Evolutionary conservation across 345 rosid species (phyloP).

Genomic region (Draba incana): DNA sequence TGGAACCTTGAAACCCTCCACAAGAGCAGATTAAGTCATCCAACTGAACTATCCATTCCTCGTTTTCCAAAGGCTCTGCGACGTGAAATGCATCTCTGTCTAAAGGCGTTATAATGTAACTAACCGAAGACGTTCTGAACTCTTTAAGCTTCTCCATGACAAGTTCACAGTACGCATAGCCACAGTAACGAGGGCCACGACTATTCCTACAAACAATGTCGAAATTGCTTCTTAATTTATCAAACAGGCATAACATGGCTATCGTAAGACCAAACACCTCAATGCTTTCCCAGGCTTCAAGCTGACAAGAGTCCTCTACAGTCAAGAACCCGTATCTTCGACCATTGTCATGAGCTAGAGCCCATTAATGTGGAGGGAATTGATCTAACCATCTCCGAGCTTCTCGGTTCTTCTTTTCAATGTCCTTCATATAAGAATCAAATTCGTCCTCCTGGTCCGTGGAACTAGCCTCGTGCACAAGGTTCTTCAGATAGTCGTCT

Average conservation of each 20-base stretch:
- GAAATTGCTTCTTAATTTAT: too few relatives aligned
- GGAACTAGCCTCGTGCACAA: background rate
- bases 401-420: conserved; percentile 2
- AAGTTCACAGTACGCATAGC: too few relatives aligned
- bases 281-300: too few relatives aligned
- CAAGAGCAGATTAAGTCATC: conserved; percentile 10
- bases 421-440: background rate
- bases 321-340: conserved; percentile 6
- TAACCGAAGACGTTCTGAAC: background rate
- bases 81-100: background rate
- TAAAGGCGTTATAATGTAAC: background rate
- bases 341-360: conserved; percentile 30
- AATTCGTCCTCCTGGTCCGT: background rate
- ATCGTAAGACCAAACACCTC: too few relatives aligned
- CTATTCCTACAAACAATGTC: too few relatives aligned
- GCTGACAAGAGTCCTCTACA: background rate
- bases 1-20: conserved; percentile 3
- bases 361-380: conserved; percentile 4
- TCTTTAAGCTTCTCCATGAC: background rate
- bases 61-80: too few relatives aligned
- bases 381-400: conserved; percentile 22
- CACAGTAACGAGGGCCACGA: too few relatives aligned
- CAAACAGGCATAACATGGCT: too few relatives aligned
- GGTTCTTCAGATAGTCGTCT: background rate
- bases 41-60: conserved; percentile 2